Evolutionary conservation across 2,329 filamentous ascomycete genomes (phyloP).

Genomic region (Xylariaceae sp.): DNA sequence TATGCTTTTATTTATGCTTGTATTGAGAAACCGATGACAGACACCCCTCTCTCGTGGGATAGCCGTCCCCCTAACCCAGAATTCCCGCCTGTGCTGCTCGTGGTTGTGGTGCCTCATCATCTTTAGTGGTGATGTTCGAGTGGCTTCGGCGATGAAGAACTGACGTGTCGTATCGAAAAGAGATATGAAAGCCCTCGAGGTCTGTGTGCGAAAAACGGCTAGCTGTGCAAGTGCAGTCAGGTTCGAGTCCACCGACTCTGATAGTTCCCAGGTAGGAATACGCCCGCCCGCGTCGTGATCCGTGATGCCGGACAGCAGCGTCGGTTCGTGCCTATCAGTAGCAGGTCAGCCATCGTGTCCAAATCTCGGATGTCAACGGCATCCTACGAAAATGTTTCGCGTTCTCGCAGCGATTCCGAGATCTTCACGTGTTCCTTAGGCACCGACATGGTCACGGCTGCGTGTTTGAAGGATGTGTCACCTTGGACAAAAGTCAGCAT

Average conservation of each 20-base stretch:
- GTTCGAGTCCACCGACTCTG: conserved; percentile 9
- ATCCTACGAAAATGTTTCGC: conserved; percentile 13
- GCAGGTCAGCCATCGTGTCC: neutral
- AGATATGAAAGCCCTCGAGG: conserved; percentile 14
- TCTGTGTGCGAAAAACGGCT: conserved; percentile 11
- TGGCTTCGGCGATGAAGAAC: conserved; percentile 12
- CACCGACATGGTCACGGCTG: neutral
- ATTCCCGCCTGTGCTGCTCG: neutral
- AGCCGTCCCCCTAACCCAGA: conserved; percentile 13
- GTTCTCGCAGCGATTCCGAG: conserved; percentile 13
- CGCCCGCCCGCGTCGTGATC: conserved; percentile 5
- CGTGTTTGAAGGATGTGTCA: too few species aligned
- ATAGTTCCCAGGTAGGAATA: conserved; percentile 4
- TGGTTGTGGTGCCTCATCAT: neutral
- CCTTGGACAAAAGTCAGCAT: too few species aligned
- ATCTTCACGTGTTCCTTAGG: conserved; percentile 2
- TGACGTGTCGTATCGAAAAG: conserved; percentile 12
- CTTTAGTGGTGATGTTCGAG: conserved; percentile 7
- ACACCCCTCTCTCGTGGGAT: conserved; percentile 10
- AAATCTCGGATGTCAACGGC: neutral
- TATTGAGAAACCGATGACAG: conserved; percentile 10
- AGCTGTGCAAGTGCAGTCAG: conserved; percentile 11
- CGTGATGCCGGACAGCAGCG: conserved; percentile 8
- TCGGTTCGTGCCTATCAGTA: conserved; percentile 11
- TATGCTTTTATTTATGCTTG: neutral